These are phyloP conservation scores for Primulina tabacum DNA, from an alignment of 257 asterid species.

Conservation along the genomic window DNA sequence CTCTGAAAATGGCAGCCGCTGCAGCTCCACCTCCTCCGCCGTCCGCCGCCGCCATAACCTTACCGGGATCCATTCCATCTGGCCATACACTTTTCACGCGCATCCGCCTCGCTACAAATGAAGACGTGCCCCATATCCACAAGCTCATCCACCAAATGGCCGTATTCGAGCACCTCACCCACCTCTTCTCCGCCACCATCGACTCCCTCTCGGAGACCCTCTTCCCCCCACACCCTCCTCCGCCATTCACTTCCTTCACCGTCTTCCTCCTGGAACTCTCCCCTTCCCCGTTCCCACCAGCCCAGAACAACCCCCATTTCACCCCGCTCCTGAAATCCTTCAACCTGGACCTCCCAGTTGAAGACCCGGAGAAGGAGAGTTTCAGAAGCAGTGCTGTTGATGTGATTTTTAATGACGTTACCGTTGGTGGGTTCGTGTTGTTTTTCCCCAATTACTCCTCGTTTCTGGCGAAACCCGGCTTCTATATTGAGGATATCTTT, in stretches of 20 bases:
- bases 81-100: conserved; percentile 45
- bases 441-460: conserved; percentile 85
- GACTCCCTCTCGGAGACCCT: conserved; percentile 49
- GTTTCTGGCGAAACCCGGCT: conserved; percentile 80
- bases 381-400: conserved; percentile 38
- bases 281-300: conserved; percentile 31
- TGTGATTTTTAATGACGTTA: conserved; percentile 24
- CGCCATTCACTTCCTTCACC: conserved; percentile 56
- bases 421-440: conserved; percentile 63
- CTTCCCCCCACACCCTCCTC: conserved; percentile 46
- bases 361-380: conserved; percentile 52
- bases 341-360: conserved; percentile 60
- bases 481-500: conserved; percentile 73
- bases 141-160: conserved; percentile 70
- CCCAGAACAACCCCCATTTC: conserved; percentile 28
- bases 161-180: conserved; percentile 49
- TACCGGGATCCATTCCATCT: conserved; percentile 29
- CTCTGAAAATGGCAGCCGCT: conserved; percentile 38
- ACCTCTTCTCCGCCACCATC: conserved; percentile 49
- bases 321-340: conserved; percentile 37
- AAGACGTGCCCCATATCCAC: conserved; percentile 60
- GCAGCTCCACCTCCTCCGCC: conserved; percentile 43
- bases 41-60: conserved; percentile 33
- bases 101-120: conserved; percentile 48
- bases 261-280: conserved; percentile 54